Conservation (phyloP, 2,329 filamentous ascomycete genomes). For the Ambrosiella beaveri region DNA sequence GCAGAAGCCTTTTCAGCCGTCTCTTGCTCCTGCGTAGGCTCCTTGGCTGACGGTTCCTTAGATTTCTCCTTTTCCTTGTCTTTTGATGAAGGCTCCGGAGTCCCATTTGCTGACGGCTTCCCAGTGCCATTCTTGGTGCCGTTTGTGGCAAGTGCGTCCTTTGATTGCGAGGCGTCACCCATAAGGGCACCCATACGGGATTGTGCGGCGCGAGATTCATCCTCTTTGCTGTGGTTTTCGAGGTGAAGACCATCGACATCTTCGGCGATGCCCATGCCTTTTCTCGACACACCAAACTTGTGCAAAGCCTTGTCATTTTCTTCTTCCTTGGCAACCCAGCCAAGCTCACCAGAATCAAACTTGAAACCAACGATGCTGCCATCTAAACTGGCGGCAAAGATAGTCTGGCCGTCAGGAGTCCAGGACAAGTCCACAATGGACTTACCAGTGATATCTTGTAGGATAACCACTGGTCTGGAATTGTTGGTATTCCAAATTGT, state of each 20-base stretch:
- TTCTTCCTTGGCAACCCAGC: conserved; percentile 67
- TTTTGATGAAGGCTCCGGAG: conserved; percentile 13
- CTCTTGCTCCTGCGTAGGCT: conserved; percentile 24
- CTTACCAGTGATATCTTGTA: conserved; percentile 76
- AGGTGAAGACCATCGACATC: conserved; percentile 75
- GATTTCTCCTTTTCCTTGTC: conserved; percentile 18
- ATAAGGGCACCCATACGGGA: conserved; percentile 97
- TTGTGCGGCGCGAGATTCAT: conserved; percentile 75
- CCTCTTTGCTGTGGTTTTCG: conserved; percentile 83
- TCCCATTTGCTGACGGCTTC: conserved; percentile 20
- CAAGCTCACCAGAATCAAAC: conserved; percentile 76
- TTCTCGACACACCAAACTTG: conserved; percentile 77
- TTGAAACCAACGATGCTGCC: conserved; percentile 68
- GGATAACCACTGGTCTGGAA: conserved; percentile 73
- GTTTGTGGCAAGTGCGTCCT: conserved; percentile 36
- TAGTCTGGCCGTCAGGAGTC: conserved; percentile 75
- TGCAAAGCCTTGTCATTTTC: conserved; percentile 88
- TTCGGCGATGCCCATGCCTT: conserved; percentile 80
- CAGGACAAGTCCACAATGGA: conserved; percentile 88
- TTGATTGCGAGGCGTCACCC: conserved; percentile 50
- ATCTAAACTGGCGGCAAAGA: conserved; percentile 78
- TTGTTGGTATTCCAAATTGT: conserved; percentile 98
- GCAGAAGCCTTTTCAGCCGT: conserved; percentile 35
- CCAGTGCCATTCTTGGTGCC: conserved; percentile 32
- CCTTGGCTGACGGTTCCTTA: conserved; percentile 17